These are phyloP conservation scores for Azolla pinnata DNA, from an alignment of 75 land plant species.

Conservation along the genomic window DNA sequence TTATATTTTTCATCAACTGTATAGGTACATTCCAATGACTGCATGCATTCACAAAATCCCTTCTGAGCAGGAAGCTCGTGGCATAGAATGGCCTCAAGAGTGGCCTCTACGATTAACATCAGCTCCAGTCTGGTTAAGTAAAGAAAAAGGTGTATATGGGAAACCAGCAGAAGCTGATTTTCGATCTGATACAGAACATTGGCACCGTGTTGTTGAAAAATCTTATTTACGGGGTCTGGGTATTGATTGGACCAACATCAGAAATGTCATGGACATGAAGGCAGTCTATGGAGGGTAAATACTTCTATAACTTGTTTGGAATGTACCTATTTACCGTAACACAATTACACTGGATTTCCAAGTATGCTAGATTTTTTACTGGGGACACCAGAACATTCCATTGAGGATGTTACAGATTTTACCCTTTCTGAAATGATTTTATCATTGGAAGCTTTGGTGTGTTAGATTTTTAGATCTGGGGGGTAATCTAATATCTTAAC, in stretches of 20 bases:
- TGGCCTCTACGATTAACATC: conserved; percentile 38
- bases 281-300: conserved; percentile 49
- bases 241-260: conserved; percentile 31
- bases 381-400: too few species aligned
- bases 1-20: background rate
- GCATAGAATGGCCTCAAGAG: conserved; percentile 37
- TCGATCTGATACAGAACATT: conserved; percentile 31
- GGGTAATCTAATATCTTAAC: too few species aligned
- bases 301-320: too few species aligned
- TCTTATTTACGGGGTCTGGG: conserved; percentile 40
- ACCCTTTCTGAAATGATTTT: too few species aligned
- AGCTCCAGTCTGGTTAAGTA: conserved; percentile 29
- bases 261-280: conserved; percentile 54
- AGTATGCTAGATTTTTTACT: too few species aligned
- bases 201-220: conserved; percentile 35
- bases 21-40: conserved; percentile 37
- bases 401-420: too few species aligned
- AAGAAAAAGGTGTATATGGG: conserved; percentile 23
- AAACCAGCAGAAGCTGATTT: conserved; percentile 27
- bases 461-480: too few species aligned
- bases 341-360: too few species aligned
- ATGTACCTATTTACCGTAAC: too few species aligned
- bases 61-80: conserved; percentile 11
- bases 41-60: conserved; percentile 38
- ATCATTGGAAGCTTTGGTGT: too few species aligned